Base-by-base conservation (phyloP, 495 filamentous ascomycete genomes). In the Umbilicaria muhlenbergii region DNA sequence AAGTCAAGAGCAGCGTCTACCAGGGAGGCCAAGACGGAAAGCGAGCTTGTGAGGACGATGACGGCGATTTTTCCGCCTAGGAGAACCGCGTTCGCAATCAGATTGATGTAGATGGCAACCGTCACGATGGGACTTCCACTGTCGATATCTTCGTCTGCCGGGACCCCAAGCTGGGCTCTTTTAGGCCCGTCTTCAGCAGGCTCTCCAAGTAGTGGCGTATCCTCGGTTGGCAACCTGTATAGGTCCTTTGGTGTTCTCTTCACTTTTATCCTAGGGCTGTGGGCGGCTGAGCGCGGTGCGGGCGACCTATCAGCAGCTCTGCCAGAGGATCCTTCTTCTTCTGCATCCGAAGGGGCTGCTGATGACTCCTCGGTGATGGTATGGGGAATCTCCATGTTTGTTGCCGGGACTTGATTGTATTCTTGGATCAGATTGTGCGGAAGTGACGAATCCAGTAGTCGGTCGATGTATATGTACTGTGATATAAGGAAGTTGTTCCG, bases 1-100 rank as follows among this genome's bases (percentile, higher is more conserved):
- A 93, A 92, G 53, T 95, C 88, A 12, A 95, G 69, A 0, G 81
- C 77, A 3, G 83, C 86, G 53, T 95, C 88, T 1, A 95, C 88
- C 44, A 95, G 70, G 51, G 78, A 83, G 13, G 88, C 88, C 11
- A 95, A 69, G 12, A 95, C 83, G 4, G 86, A 93, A 44, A 95
- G 74, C 13, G 86, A 93, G 33, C 71, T 83, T 0, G 86, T 88
- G 42, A 85, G 70, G 6, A 80, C 51, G 37, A 86, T 78, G 17
- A 89, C 86, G 40, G 71, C 75, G 35, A 91, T 77, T 55, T 95
- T 95, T 19, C 83, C 78, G 3, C 66, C 73, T 1, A 95, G 69
- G 4, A 95, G 68, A 34, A 86, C 59, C 5, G 78, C 60, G 52
- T 95, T 95, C 35, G 88, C 88, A n/a, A 71, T 61, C 35, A 94